Evolutionary conservation across 306 rosid species (phyloP).

Genomic region (Leucaena leucocephala): DNA sequence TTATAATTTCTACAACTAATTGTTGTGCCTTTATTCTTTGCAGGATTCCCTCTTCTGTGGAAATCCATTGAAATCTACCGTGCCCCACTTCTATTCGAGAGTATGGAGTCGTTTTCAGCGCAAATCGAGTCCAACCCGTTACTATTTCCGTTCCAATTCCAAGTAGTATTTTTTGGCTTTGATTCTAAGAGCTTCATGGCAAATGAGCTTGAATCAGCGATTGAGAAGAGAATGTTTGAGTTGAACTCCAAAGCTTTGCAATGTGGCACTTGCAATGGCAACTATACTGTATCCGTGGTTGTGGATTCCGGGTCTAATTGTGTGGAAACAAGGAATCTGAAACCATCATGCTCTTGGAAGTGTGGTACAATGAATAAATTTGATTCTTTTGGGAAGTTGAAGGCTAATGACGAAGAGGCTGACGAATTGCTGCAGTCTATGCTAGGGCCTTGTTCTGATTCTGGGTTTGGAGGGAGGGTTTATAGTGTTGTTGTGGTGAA

Average conservation of each 20-base stretch:
- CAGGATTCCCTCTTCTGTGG: constrained; percentile 80
- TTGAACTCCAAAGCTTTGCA: constrained; percentile 43
- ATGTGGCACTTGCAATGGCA: constrained; percentile 60
- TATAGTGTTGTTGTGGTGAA: constrained; percentile 77
- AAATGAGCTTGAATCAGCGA: constrained; percentile 43
- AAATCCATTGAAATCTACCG: constrained; percentile 92
- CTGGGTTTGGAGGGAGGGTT: constrained; percentile 47
- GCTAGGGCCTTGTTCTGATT: constrained; percentile 43
- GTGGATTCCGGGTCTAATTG: constrained; percentile 46
- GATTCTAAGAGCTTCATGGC: constrained; percentile 36
- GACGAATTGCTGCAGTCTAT: constrained; percentile 64
- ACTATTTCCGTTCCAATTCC: constrained; percentile 74
- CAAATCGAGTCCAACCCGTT: constrained; percentile 61
- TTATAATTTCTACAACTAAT: not conserved
- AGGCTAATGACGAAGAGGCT: constrained; percentile 47
- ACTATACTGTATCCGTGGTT: constrained; percentile 51
- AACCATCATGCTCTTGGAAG: constrained; percentile 38
- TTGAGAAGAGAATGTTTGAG: constrained; percentile 47
- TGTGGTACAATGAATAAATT: constrained; percentile 41
- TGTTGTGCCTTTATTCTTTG: constrained; percentile 7
- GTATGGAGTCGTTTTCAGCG: constrained; percentile 67
- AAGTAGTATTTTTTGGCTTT: constrained; percentile 72
- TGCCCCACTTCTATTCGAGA: constrained; percentile 78
- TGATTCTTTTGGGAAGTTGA: constrained; percentile 52
- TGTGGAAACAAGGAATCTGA: constrained; percentile 28